Evolutionary conservation across 2,329 filamentous ascomycete genomes (phyloP), one percentile per base, ranked within the genome.

Genomic region (Apiospora phragmitis): DNA sequence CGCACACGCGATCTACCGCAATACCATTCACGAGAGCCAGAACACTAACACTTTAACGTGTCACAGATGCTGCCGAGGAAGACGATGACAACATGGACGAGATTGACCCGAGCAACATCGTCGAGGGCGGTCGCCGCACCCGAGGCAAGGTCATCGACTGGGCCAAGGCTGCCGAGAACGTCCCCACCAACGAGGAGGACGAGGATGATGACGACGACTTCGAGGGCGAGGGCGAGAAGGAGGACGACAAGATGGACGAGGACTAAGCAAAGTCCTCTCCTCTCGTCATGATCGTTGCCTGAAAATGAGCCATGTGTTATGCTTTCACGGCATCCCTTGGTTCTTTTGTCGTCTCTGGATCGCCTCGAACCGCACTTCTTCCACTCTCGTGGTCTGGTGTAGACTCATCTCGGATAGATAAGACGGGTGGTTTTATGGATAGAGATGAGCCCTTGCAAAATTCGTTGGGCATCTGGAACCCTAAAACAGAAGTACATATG

Each of bases 111-210:
- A 89, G 89, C 81, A 98, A 98, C 88, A 97, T 98, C 81, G 91
- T 98, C 79, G 81, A 85, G 71, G 88, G 87, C 74, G 92, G 92
- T 73, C 90, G 91, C 77, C 95, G 96, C 82, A 98, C 95, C 74
- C 95, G 95, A 79, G 95, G 95, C 80, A 93, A 94, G 83, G 88
- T 91, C 79, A 98, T 98, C 81, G 94, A 98, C 87, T 98, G 94
- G 84, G 92, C 93, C 78, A 94, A 97, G 86, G 95, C 95, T 26
- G 94, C 94, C 35, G 88, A 93, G 83, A 91, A 97, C 82, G 89
- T 93, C 77, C 90, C 89, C 65, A 89, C 87, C 74, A 89, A 90
- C n/a, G 91, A 93, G 9, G 93, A 95, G 6, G 93, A 94, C 18
- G 91, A 95, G 41, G 94, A 94, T 62, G 93, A 96, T 0, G 93